Conservation (phyloP, 345 rosid genomes). For the Salix arbutifolia region DNA sequence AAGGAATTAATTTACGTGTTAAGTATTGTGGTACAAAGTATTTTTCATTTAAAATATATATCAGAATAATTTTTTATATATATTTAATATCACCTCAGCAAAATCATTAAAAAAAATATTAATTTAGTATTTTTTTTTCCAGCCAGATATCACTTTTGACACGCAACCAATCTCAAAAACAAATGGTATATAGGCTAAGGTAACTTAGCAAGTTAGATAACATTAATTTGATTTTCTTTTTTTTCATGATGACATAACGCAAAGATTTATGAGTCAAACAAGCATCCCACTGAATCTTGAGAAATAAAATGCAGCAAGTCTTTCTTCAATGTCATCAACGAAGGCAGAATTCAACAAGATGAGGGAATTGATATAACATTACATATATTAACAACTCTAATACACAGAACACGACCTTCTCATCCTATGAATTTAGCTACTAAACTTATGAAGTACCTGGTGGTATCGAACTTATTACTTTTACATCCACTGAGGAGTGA, state of each 20-base stretch:
- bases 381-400: not conserved
- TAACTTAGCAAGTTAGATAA: no score
- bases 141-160: no score
- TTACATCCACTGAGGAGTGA: conserved; percentile 1
- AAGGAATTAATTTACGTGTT: no score
- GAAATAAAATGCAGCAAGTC: not conserved
- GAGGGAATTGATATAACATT: conserved; percentile 10
- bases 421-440: not conserved
- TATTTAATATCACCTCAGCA: no score
- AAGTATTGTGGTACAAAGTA: no score
- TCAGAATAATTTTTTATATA: no score
- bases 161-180: no score
- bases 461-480: not conserved
- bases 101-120: no score
- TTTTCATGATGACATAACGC: not conserved
- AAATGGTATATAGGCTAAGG: no score
- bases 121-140: no score
- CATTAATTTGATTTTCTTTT: no score
- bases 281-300: not conserved
- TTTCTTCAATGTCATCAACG: not conserved
- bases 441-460: not conserved
- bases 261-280: not conserved
- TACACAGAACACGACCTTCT: not conserved
- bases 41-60: no score
- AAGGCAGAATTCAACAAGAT: not conserved